Base-by-base conservation (phyloP, 2,329 filamentous ascomycete species). In the Neonectria sp. region DNA sequence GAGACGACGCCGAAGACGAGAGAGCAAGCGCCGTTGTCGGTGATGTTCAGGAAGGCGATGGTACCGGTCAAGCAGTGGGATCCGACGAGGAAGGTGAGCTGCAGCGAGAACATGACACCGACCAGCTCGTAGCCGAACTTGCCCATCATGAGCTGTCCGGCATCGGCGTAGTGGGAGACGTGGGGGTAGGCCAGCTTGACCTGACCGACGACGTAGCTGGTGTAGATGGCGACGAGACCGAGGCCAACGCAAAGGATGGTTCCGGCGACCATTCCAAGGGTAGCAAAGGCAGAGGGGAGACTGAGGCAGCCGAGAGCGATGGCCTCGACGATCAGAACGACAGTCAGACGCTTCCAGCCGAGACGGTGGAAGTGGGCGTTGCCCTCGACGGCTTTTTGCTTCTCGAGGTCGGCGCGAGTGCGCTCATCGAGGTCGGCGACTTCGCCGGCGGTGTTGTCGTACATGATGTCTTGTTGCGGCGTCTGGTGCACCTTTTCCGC, bases 51-150 rank as follows among this genome's bases (percentile, higher is more conserved):
- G 79, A 93, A 88, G 71, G 91, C 91, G 73, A 93, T 91, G 35
- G 86, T 87, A 71, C 93, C 93, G 0, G 91, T 92, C 68, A 93
- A 82, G 58, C 92, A 84, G 79, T 94, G 92, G n/a, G 90, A 92
- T 37, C 88, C 90, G 79, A 92, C 90, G 72, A 92, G 86, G 80
- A 94, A 92, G 62, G 91, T 81, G 45, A 93, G 82, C 78, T 93
- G 89, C 21, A 93, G 79, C 11, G 87, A 81, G 72, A 92, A 90
- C 69, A 87, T 90, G 69, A 83, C 79, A 27, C 90, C 90, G 51
- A 92, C 82, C 35, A 93, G 70, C 76, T 92, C 89, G 68, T 89
- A 87, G 1, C 90, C 90, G 45, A 88, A 81, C 21, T 80, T 82
- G 9, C 92, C 92, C 65, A 85, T 83, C 56, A 93, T 82, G 55